Evolutionary conservation across 2,329 filamentous ascomycete genomes (phyloP).

Genomic region (Colletotrichum trifolii): DNA sequence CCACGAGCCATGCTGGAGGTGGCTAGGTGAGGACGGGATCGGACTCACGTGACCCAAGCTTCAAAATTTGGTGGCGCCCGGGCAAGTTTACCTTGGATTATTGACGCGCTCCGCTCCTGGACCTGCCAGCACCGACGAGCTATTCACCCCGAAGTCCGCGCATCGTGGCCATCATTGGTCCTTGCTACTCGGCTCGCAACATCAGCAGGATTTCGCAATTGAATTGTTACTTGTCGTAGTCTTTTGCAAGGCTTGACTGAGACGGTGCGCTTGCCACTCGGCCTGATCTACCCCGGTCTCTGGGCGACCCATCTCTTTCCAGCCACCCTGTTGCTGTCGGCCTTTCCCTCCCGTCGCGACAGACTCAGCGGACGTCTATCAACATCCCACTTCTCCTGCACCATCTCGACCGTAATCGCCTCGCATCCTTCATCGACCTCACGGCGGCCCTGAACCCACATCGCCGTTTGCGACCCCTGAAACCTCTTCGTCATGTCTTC

Average conservation of each 20-base stretch:
- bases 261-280: slow-evolving; percentile 27
- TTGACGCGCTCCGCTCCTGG: slow-evolving; percentile 33
- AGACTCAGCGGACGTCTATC: slow-evolving; percentile 13
- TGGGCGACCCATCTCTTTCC: slow-evolving; percentile 22
- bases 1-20: no score
- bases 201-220: slow-evolving; percentile 18
- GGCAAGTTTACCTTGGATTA: slow-evolving; percentile 12
- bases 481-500: slow-evolving; percentile 25
- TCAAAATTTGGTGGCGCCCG: slow-evolving; percentile 23
- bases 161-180: slow-evolving; percentile 37
- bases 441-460: background rate
- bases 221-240: slow-evolving; percentile 12
- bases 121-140: slow-evolving; percentile 19
- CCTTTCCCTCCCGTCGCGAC: slow-evolving; percentile 31
- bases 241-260: slow-evolving; percentile 11
- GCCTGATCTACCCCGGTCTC: slow-evolving; percentile 28
- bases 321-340: slow-evolving; percentile 16
- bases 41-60: slow-evolving; percentile 13
- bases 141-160: slow-evolving; percentile 30
- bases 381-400: slow-evolving; percentile 1
- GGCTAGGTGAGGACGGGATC: no score
- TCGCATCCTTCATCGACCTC: background rate
- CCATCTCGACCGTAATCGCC: background rate
- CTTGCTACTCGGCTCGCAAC: slow-evolving; percentile 29
- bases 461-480: slow-evolving; percentile 21